Conservation (phyloP, 192 early-diverging fungal species). For the Backusella liffmaniae region DNA sequence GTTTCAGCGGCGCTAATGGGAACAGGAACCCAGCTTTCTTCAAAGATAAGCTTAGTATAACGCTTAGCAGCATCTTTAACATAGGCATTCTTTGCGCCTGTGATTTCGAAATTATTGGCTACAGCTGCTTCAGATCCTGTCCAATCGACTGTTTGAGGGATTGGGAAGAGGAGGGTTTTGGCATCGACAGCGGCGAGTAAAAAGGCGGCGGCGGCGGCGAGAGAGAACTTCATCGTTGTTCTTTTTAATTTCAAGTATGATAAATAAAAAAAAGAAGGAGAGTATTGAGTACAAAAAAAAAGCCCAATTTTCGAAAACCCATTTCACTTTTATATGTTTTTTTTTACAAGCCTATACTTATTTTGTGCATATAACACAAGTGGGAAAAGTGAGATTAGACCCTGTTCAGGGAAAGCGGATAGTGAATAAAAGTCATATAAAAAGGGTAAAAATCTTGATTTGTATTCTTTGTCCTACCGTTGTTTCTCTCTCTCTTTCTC, state of each 20-base stretch:
- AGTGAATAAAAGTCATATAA: background rate
- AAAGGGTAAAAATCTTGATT: background rate
- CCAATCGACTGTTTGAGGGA: conserved; percentile 29
- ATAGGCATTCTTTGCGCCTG: conserved; percentile 3
- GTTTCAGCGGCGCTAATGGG: conserved; percentile 42
- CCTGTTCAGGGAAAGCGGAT: background rate
- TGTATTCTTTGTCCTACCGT: background rate
- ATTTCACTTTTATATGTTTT: background rate
- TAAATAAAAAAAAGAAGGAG: background rate
- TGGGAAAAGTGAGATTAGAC: conserved; percentile 1
- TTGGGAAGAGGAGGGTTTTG: conserved; percentile 29
- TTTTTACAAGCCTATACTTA: background rate
- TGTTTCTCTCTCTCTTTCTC: background rate
- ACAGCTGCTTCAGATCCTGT: conserved; percentile 16
- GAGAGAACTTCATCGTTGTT: conserved; percentile 23
- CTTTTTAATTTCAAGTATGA: background rate
- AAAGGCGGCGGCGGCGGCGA: conserved; percentile 16
- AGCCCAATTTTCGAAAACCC: background rate
- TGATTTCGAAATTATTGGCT: conserved; percentile 18
- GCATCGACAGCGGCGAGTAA: conserved; percentile 8
- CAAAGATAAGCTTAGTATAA: conserved; percentile 42
- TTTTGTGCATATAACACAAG: background rate
- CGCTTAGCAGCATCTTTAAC: conserved; percentile 35
- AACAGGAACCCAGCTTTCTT: conserved; percentile 43
- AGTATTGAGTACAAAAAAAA: background rate